phyloP scores from a whole-genome alignment of 352 stramenopile species.

The Pythium monospermum region DNA sequence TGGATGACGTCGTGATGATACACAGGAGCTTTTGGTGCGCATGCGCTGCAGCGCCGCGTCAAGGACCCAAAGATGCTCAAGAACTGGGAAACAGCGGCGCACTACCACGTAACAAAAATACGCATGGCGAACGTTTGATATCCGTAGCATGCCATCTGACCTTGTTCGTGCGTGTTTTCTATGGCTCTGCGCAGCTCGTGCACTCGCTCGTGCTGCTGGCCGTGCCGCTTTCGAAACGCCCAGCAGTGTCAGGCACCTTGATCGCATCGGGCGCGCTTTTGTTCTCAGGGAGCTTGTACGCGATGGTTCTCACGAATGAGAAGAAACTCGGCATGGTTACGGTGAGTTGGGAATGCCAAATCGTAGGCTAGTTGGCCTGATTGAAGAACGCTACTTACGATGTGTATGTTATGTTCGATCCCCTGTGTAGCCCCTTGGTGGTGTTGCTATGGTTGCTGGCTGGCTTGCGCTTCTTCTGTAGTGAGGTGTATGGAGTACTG shows the following conservation, averaged over 20 bases:
- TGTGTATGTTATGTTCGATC: background rate
- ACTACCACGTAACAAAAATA: slow-evolving; percentile 87
- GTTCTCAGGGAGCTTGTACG: slow-evolving; percentile 79
- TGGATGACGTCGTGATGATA: too few relatives aligned
- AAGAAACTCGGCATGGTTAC: slow-evolving; percentile 73
- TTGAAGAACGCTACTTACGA: background rate
- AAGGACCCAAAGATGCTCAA: slow-evolving; percentile 79
- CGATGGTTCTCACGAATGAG: slow-evolving; percentile 68
- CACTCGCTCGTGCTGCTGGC: slow-evolving; percentile 74
- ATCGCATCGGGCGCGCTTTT: slow-evolving; percentile 58
- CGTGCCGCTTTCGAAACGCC: slow-evolving; percentile 55
- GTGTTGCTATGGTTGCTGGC: slow-evolving; percentile 58
- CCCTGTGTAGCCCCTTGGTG: slow-evolving; percentile 51
- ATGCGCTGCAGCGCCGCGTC: slow-evolving; percentile 58
- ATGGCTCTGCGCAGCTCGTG: slow-evolving; percentile 29
- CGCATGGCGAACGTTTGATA: background rate
- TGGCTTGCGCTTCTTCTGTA: slow-evolving; percentile 72
- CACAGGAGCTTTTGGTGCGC: slow-evolving; percentile 71
- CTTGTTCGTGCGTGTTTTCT: slow-evolving; percentile 7
- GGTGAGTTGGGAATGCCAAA: slow-evolving; percentile 26
- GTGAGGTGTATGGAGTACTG: background rate
- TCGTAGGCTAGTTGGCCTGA: too few relatives aligned
- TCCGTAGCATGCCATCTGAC: too few relatives aligned
- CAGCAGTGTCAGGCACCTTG: slow-evolving; percentile 47
- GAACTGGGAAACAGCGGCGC: slow-evolving; percentile 77